phyloP scores from a whole-genome alignment of 441 rosid genomes.

The Croton setiger region DNA sequence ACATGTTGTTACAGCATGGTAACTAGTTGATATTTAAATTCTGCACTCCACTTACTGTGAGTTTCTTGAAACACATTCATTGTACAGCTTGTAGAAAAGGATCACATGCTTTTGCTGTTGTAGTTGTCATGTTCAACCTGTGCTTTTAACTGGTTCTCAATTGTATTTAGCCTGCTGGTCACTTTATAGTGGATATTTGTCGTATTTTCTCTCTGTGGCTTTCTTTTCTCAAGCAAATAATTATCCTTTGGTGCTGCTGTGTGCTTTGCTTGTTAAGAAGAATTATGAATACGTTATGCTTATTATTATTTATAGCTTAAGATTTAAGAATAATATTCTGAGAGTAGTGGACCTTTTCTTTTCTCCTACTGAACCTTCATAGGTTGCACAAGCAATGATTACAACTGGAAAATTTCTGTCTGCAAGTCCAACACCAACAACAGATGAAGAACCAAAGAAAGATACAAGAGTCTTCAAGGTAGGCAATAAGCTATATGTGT shows the following conservation, averaged over 20 bases:
- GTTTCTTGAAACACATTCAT: too few species aligned
- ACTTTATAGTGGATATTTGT: neutral
- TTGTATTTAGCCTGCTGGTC: neutral
- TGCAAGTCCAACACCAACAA: slow-evolving; percentile 38
- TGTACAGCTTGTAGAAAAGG: neutral
- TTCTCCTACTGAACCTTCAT: slow-evolving; percentile 21
- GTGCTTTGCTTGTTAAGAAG: too few species aligned
- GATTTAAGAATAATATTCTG: neutral
- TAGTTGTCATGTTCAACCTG: neutral
- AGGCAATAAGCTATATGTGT: slow-evolving; percentile 13
- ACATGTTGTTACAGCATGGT: neutral
- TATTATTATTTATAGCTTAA: neutral
- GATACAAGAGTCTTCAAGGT: slow-evolving; percentile 76
- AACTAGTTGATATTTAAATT: neutral
- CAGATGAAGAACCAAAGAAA: slow-evolving; percentile 38
- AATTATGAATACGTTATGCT: neutral
- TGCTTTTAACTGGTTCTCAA: neutral
- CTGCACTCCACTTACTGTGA: neutral
- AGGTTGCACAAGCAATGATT: slow-evolving; percentile 84
- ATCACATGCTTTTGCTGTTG: neutral
- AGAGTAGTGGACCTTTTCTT: slow-evolving; percentile 5
- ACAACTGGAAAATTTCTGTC: slow-evolving; percentile 58
- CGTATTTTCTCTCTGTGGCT: neutral
- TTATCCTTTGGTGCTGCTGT: neutral
- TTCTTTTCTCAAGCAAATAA: neutral